These are phyloP conservation scores for Serpula lacrymans DNA, from an alignment of 768 basidiomycete genomes.

Conservation along the genomic window DNA sequence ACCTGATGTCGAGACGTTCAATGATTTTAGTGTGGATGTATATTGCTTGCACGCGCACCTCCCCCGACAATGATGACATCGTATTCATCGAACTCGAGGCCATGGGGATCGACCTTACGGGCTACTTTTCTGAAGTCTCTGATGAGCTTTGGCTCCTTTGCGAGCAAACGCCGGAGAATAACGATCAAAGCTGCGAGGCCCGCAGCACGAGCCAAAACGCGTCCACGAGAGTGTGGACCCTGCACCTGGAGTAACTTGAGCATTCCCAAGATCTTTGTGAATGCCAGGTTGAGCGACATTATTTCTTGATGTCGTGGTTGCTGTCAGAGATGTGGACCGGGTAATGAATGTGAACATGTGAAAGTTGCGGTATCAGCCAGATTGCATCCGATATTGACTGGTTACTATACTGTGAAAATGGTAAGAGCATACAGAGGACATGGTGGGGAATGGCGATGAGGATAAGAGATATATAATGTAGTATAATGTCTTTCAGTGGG, in stretches of 20 bases:
- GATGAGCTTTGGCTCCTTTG: conserved; percentile 9
- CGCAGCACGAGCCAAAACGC: conserved; percentile 2
- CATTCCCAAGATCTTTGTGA: not conserved
- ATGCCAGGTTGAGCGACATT: not conserved
- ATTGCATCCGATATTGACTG: too few species aligned
- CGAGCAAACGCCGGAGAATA: conserved; percentile 1
- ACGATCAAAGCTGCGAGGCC: conserved; percentile 8
- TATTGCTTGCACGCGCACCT: conserved; percentile 38
- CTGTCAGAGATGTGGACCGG: not conserved
- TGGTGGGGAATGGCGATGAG: too few species aligned
- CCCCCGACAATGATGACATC: conserved; percentile 56
- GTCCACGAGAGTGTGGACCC: not conserved
- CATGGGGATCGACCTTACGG: conserved; percentile 1
- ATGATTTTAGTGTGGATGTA: not conserved
- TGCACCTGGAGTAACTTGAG: not conserved
- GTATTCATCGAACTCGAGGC: conserved; percentile 26
- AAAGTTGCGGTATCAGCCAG: too few species aligned
- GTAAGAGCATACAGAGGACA: too few species aligned
- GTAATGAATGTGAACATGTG: too few species aligned
- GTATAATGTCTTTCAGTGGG: too few species aligned
- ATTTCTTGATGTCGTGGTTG: not conserved
- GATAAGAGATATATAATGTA: too few species aligned
- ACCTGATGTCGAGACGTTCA: conserved; percentile 25
- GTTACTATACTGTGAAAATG: not conserved
- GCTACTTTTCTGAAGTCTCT: conserved; percentile 11